Base-by-base conservation (phyloP, 176 grass and related monocot genomes). In the Rhynchospora pubera region DNA sequence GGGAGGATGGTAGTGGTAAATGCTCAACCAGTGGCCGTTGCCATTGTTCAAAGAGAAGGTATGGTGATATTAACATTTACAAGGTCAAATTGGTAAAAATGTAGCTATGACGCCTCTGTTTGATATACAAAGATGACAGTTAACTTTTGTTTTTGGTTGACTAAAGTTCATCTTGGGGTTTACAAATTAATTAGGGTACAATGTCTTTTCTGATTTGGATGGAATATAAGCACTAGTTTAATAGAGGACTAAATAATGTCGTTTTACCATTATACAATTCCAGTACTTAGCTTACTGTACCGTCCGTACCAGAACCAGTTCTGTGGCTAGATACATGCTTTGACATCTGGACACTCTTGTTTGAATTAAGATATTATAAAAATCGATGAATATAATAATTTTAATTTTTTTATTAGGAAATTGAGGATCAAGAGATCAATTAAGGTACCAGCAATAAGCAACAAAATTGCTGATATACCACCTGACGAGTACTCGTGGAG, bases 21-120 rank as follows among this genome's bases (percentile, higher is more conserved):
- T 99, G 96, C 22, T 82, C 92, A 34, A 83, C 82, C 5, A 75
- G 78, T 1, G 91, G 93, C 47, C 80, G 88, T 60, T 99, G 90
- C 72, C 96, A 93, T 85, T 95, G 96, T 86, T 92, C 94, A 16
- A 99, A 93, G 82, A 95, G 86, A 83, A 99, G 96, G 96, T 97
- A 61, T 52, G 44, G 24, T 69, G 5, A 70, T 5, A 42, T 82
- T 3, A 39, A 58, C 9, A 5, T 50, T 21, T 83, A 18, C 59
- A 66, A 86, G 44, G 48, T 50, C 19, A 47, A 30, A 30, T 10
- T 28, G 82, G 19, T 65, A 61, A 58, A n/a, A 39, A 61, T 42
- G 11, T 32, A 66, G 26, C 15, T 69, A 67, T 34, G 14, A 67
- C n/a, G n/a, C n/a, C n/a, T n/a, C 12, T 32, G 62, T 15, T 65